Evolutionary conservation across 192 early-diverging fungal genomes (phyloP).

Genomic region (Rhizoclosmatium globosum): DNA sequence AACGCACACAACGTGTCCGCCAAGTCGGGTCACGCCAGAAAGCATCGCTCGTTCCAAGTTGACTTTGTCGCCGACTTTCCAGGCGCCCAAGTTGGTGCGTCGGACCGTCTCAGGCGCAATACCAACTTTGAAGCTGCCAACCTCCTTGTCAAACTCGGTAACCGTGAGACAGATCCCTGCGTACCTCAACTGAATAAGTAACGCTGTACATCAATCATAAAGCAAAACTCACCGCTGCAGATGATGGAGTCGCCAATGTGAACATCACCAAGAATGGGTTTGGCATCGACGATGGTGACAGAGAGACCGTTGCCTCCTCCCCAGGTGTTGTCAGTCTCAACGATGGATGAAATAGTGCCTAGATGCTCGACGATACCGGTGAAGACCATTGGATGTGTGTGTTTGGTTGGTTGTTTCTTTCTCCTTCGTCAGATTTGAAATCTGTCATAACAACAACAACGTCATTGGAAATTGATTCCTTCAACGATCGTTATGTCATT

Average conservation of each 20-base stretch:
- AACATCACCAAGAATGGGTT: slow-evolving; percentile 79
- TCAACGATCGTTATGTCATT: no score
- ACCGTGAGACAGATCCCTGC: slow-evolving; percentile 94
- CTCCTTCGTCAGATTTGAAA: no score
- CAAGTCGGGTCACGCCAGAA: slow-evolving; percentile 80
- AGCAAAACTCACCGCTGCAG: slow-evolving; percentile 74
- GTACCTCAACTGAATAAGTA: no score
- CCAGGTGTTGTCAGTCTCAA: slow-evolving; percentile 72
- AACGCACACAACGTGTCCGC: slow-evolving; percentile 95
- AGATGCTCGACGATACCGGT: slow-evolving; percentile 97
- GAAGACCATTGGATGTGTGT: slow-evolving; percentile 58
- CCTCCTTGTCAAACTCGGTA: slow-evolving; percentile 81
- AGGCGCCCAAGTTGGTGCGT: slow-evolving; percentile 89
- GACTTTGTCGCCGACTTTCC: slow-evolving; percentile 79
- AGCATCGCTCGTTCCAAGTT: slow-evolving; percentile 96
- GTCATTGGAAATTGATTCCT: no score
- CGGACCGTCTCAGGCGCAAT: slow-evolving; percentile 92
- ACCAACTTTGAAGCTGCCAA: slow-evolving; percentile 85
- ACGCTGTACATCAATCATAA: no score
- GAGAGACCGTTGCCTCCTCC: slow-evolving; percentile 90
- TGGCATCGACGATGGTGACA: slow-evolving; percentile 78
- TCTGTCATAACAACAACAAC: no score
- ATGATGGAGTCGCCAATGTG: slow-evolving; percentile 94
- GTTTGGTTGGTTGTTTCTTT: no score
- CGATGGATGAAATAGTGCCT: slow-evolving; percentile 76